Base-by-base conservation (phyloP, 192 early-diverging fungal genomes). In the Mortierella claussenii region DNA sequence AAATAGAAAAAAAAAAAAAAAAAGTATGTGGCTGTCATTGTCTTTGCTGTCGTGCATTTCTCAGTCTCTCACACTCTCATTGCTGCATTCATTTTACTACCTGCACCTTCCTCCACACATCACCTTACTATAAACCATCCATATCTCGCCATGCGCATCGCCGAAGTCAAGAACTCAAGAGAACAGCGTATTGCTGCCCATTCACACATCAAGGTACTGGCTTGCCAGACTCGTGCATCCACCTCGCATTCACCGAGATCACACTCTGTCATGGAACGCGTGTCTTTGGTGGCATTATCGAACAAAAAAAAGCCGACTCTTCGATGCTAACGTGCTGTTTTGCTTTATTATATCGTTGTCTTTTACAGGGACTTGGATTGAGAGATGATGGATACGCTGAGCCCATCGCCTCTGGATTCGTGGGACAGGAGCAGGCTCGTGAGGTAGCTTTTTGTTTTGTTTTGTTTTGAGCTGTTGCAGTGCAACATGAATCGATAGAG, bases 101-200 rank as follows among this genome's bases (percentile, higher is more conserved):
- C 24, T 27, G 5, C 43, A 49, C 27, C 60, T 42, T 49, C n/a
- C 28, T 17, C 27, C 46, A 53, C n/a, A n/a, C n/a, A n/a, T 45
- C 10, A 27, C n/a, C 42, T 13, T 48, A 4, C 27, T 31, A 79
- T 40, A 10, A 40, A 40, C 13, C 13, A 40, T 40, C 13, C 37
- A 40, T n/a, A n/a, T n/a, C n/a, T n/a, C n/a, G n/a, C 1, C 50
- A 98, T 98, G 97, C 92, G 90, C 79, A 93, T 99, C 78, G 88
- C 94, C 40, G 93, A 95, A 79, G 95, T 99, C 28, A 92, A 91
- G 64, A 89, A 87, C 71, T 91, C 92, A n/a, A 89, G 95, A 68
- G 97, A 99, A 60, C 94, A 96, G 84, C 88, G 97, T 54, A 89
- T 95, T 33, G 96, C 98, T 26, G 89, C 96, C 26, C 98, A 99